Conservation (phyloP, 805 yeast species). For the Teunomyces tritomae region DNA sequence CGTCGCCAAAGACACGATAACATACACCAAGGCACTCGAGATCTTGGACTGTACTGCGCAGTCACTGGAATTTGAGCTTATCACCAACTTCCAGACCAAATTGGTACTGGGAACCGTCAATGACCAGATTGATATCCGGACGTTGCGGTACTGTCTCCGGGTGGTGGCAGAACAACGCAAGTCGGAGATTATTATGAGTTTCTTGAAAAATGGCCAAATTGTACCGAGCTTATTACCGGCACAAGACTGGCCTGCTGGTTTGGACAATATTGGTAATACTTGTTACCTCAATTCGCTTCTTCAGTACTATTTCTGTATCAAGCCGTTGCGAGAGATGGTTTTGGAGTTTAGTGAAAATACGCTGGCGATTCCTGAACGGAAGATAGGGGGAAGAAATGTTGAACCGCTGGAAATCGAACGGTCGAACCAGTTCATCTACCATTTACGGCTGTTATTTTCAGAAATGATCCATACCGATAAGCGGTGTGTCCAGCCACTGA, state of each 20-base stretch:
- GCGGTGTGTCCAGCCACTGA: slow-evolving; percentile 74
- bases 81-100: slow-evolving; percentile 49
- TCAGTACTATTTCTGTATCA: slow-evolving; percentile 85
- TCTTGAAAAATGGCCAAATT: slow-evolving; percentile 58
- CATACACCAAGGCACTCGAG: slow-evolving; percentile 40
- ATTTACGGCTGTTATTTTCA: slow-evolving; percentile 64
- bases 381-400: slow-evolving; percentile 85
- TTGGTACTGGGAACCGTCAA: slow-evolving; percentile 18
- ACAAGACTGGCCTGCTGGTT: slow-evolving; percentile 82
- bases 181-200: slow-evolving; percentile 55
- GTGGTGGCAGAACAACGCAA: slow-evolving; percentile 52
- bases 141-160: slow-evolving; percentile 56
- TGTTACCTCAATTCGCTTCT: slow-evolving; percentile 88
- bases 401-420: slow-evolving; percentile 76
- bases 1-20: slow-evolving; percentile 21
- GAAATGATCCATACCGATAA: slow-evolving; percentile 63
- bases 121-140: slow-evolving; percentile 50
- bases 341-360: slow-evolving; percentile 48
- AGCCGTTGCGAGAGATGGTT: slow-evolving; percentile 71
- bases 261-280: slow-evolving; percentile 93
- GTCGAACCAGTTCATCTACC: slow-evolving; percentile 77
- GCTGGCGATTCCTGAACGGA: slow-evolving; percentile 33
- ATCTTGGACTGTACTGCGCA: slow-evolving; percentile 47
- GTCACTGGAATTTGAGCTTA: slow-evolving; percentile 57
- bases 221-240: slow-evolving; percentile 59